A percentile compares a stretch with the other conserved stretches of the same genome.
Evolutionary conservation across 176 grass and related monocot genomes (phyloP).

Genomic region (Typha latifolia): DNA sequence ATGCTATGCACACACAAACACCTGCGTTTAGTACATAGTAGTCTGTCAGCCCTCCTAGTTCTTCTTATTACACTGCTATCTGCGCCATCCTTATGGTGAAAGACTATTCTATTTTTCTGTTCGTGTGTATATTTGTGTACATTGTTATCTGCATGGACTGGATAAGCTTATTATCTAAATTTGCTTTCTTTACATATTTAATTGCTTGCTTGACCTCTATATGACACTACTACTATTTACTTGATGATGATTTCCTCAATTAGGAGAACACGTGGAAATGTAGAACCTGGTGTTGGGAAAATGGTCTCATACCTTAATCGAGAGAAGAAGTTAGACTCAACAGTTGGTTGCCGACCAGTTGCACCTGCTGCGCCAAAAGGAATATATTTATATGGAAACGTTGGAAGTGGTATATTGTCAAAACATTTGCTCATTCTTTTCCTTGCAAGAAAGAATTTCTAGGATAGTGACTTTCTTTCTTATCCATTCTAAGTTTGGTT

Average conservation of each 20-base stretch:
- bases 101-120: not conserved
- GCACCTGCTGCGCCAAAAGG: conserved; percentile 66
- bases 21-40: not conserved
- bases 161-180: not conserved
- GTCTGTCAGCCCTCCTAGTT: not conserved
- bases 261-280: conserved; percentile 48
- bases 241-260: not conserved
- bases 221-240: not conserved
- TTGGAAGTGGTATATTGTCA: conserved; percentile 67
- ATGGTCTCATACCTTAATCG: conserved; percentile 89
- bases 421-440: conserved; percentile 3
- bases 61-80: not conserved
- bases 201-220: not conserved
- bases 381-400: conserved; percentile 89
- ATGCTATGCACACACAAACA: no score
- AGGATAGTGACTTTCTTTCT: not conserved
- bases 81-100: not conserved
- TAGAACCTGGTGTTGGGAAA: conserved; percentile 91
- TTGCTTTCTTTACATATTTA: not conserved
- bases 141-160: not conserved
- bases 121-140: not conserved
- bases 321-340: conserved; percentile 65
- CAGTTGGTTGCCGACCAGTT: conserved; percentile 63
- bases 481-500: not conserved
- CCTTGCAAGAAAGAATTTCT: not conserved